phyloP scores from a whole-genome alignment of 2,329 filamentous ascomycete genomes.

The Penicillium sp. region DNA sequence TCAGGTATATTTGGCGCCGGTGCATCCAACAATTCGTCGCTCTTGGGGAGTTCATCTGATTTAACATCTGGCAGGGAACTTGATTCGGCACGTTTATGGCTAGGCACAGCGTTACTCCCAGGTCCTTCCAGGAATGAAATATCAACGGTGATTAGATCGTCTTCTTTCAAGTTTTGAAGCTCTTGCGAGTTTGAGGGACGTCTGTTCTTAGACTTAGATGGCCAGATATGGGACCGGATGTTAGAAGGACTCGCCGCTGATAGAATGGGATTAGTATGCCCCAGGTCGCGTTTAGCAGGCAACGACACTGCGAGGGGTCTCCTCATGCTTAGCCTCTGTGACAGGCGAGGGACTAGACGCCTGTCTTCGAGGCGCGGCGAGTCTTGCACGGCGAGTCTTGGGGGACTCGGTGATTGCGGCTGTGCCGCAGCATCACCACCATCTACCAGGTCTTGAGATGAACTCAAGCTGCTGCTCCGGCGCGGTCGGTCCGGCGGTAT shows the following conservation, averaged over 20 bases:
- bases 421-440: neutral
- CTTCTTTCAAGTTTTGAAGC: conserved; percentile 12
- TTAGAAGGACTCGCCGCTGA: conserved; percentile 7
- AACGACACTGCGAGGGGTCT: neutral
- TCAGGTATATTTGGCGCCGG: neutral
- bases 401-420: neutral
- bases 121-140: conserved; percentile 21
- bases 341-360: conserved; percentile 8
- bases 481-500: neutral
- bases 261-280: conserved; percentile 5
- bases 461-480: neutral
- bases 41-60: neutral
- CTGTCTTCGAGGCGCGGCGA: conserved; percentile 9
- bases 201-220: conserved; percentile 2
- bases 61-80: neutral
- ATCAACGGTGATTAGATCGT: conserved; percentile 15
- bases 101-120: neutral
- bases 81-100: neutral
- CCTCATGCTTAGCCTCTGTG: conserved; percentile 10
- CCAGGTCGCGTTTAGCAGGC: neutral
- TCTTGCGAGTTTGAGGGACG: conserved; percentile 14
- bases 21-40: neutral
- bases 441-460: neutral
- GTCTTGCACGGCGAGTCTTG: neutral
- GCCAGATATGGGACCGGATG: conserved; percentile 2